These are phyloP conservation scores for Xylaria sp. DNA, from an alignment of 2,329 filamentous ascomycete species.

Conservation along the genomic window DNA sequence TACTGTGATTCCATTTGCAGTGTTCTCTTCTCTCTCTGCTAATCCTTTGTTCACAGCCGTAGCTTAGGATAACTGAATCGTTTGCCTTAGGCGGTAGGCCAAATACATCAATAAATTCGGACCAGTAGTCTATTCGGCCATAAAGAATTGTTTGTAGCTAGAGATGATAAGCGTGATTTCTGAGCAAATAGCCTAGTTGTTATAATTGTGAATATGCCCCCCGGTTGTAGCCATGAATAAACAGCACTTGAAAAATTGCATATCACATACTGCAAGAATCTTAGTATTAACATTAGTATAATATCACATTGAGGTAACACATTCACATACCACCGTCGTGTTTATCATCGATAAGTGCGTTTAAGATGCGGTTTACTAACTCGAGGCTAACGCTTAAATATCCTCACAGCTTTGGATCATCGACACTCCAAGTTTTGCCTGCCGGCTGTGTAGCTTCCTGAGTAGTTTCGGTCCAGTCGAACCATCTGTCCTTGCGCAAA, in stretches of 20 bases:
- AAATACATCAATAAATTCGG: not conserved
- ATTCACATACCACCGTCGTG: not conserved
- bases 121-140: constrained; percentile 3
- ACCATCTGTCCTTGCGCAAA: constrained; percentile 11
- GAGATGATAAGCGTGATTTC: not conserved
- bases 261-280: not conserved
- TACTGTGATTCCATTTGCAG: not conserved
- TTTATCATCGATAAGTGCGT: not conserved
- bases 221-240: too few species aligned
- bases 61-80: not conserved
- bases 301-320: not conserved
- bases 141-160: constrained; percentile 4
- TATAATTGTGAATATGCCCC: not conserved
- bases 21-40: not conserved
- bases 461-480: not conserved
- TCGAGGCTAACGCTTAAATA: not conserved
- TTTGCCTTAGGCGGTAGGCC: not conserved
- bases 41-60: not conserved
- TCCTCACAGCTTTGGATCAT: not conserved
- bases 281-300: not conserved
- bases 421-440: not conserved
- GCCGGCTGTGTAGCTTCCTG: not conserved
- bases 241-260: not conserved
- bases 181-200: not conserved
- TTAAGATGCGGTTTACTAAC: not conserved